Evolutionary conservation across 495 filamentous ascomycete species (phyloP), one percentile per base, ranked within the genome.

Genomic region (Echria macrotheca): DNA sequence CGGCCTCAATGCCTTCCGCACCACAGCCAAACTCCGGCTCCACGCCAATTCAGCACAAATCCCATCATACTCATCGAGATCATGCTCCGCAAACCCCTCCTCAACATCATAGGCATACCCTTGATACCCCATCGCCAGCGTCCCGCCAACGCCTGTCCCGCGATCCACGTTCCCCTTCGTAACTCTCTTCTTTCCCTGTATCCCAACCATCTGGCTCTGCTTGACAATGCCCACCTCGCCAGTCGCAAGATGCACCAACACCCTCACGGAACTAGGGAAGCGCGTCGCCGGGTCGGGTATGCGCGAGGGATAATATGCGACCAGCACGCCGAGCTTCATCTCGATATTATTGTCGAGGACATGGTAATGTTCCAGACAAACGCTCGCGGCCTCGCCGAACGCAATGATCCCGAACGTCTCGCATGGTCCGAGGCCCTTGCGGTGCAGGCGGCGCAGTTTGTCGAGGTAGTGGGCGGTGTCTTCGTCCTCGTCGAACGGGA

Each of bases 171-270:
- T 70, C 39, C 72, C 71, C 10, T 68, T 74, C 15, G 59, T 65
- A 1, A 64, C 68, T 17, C 72, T 71, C 12, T 68, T 64, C 66
- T 83, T 85, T 2, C 79, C 80, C 52, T 85, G 82, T 22, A 85
- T 69, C 0, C 83, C 83, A 0, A 85, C 69, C n/a, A 79, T 70
- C 36, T 79, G 75, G 0, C 74, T 58, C 23, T 66, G 52, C 55
- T 66, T 66, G 1, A 68, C 61, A 3, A 80, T 66, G 22, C 72
- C 69, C 2, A 82, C 71, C 3, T 62, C 54, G 2, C 73, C 69
- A 0, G 64, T 49, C 7, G 56, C 59, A 0, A 78, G 65, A 49
- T 80, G 76, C 2, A 75, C 73, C 1, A 77, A 55, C 0, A 71
- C 68, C 7, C 60, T 50, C 28, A 78, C 58, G 7, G 63, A 57